Conservation (phyloP, 192 early-diverging fungal genomes). For the Coemansia umbellata region DNA sequence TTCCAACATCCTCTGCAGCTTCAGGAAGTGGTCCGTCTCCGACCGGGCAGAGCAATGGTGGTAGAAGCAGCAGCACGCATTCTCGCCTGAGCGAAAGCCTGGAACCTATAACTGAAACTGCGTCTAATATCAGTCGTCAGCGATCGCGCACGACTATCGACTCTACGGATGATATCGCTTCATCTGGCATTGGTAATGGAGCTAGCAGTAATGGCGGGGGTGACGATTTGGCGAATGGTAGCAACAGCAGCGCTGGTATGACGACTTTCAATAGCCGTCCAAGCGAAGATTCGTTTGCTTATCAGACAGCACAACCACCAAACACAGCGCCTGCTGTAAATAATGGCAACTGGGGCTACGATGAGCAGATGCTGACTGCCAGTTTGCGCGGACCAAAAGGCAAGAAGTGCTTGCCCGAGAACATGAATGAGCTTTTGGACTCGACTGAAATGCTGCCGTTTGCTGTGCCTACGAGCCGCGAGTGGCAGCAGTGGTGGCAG, state of each 20-base stretch:
- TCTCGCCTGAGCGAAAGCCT: constrained; percentile 47
- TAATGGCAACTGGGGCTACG: constrained; percentile 3
- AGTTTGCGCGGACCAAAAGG: constrained; percentile 51
- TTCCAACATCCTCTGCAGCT: constrained; percentile 2
- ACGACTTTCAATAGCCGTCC: background rate
- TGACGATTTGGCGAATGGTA: background rate
- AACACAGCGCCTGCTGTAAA: constrained; percentile 25
- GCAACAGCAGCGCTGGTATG: background rate
- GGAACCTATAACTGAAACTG: constrained; percentile 44
- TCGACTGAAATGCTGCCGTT: constrained; percentile 56
- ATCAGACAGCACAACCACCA: constrained; percentile 5
- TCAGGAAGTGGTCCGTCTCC: constrained; percentile 3
- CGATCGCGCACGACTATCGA: constrained; percentile 36
- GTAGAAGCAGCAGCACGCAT: constrained; percentile 8
- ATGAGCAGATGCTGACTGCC: constrained; percentile 9
- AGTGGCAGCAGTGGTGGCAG: constrained; percentile 50
- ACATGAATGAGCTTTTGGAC: constrained; percentile 56
- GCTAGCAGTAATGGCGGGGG: constrained; percentile 8
- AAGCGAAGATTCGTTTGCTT: constrained; percentile 20
- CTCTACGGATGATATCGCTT: constrained; percentile 8
- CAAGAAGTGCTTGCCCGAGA: constrained; percentile 42
- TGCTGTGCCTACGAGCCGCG: constrained; percentile 57
- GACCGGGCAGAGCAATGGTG: background rate
- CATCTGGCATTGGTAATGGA: background rate
- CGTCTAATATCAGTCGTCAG: constrained; percentile 35